These are phyloP conservation scores for Phytophthora palmivora DNA, from an alignment of 352 stramenopile species.

Conservation along the genomic window DNA sequence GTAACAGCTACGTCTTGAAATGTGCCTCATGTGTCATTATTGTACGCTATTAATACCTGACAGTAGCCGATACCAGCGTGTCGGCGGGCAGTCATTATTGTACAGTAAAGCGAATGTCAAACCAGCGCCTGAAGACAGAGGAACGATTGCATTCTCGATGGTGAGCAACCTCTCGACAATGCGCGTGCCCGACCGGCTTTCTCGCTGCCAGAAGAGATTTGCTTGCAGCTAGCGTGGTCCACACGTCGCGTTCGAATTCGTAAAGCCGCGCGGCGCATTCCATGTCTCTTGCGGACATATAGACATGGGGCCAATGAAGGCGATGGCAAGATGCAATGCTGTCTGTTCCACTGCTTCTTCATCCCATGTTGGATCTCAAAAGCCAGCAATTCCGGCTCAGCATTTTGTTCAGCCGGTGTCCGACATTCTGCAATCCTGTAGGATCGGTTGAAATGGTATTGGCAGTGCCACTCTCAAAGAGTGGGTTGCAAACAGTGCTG, in stretches of 20 bases:
- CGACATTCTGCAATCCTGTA: not conserved
- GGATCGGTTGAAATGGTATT: not conserved
- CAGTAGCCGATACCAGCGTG: too few species aligned
- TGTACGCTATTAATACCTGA: too few species aligned
- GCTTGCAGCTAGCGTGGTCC: constrained; percentile 11
- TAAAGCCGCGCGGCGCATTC: constrained; percentile 16
- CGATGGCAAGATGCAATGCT: too few species aligned
- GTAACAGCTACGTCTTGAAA: too few species aligned
- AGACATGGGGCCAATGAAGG: constrained; percentile 14
- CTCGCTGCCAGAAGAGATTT: constrained; percentile 17
- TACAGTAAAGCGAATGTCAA: too few species aligned
- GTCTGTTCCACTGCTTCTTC: not conserved
- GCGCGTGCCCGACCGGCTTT: constrained; percentile 11
- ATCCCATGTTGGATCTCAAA: not conserved
- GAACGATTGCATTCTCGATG: not conserved
- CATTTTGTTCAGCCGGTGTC: not conserved
- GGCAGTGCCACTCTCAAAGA: too few species aligned
- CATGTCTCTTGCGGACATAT: constrained; percentile 22
- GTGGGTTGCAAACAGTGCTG: too few species aligned
- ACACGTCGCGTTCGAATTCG: constrained; percentile 14
- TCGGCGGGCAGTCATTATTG: too few species aligned
- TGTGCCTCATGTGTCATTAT: too few species aligned
- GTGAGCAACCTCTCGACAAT: not conserved
- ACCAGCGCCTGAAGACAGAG: not conserved
- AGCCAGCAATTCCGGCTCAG: not conserved